Evolutionary conservation across 1,284 basidiomycete genomes (phyloP).

Genomic region (Heterobasidion annosum): DNA sequence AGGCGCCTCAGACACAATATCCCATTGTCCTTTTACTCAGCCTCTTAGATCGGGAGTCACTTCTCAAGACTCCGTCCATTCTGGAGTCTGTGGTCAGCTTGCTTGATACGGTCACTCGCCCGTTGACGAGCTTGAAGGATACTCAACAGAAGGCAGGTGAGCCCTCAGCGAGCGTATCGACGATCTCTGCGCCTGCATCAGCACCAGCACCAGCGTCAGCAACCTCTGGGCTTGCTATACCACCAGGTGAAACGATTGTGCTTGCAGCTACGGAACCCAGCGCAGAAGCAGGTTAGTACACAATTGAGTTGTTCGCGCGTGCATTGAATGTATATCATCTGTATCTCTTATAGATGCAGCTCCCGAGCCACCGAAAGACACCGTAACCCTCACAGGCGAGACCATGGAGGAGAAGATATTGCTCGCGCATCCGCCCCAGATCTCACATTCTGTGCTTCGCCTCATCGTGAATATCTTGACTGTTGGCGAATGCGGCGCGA

Average conservation of each 20-base stretch:
- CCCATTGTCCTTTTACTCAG: constrained; percentile 85
- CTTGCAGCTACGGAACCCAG: neutral
- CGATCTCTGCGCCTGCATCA: constrained; percentile 5
- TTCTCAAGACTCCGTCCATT: constrained; percentile 81
- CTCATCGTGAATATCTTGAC: constrained; percentile 93
- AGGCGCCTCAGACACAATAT: constrained; percentile 73
- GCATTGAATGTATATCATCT: neutral
- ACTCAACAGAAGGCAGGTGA: constrained; percentile 26
- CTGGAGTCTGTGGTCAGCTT: constrained; percentile 88
- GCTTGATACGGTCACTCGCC: constrained; percentile 80
- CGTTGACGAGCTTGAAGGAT: constrained; percentile 58
- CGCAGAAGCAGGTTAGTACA: neutral
- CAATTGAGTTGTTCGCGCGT: neutral
- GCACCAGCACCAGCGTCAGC: constrained; percentile 8
- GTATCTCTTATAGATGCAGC: neutral
- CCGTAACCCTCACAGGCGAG: constrained; percentile 20
- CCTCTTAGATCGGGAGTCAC: constrained; percentile 75
- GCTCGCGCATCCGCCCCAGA: constrained; percentile 68
- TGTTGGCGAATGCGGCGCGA: constrained; percentile 88
- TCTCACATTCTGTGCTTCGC: constrained; percentile 74
- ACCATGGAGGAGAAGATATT: constrained; percentile 52
- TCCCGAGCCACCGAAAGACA: constrained; percentile 12
- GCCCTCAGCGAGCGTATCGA: neutral
- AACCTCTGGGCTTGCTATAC: neutral
- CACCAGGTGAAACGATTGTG: neutral